Evolutionary conservation across 2,329 filamentous ascomycete genomes (phyloP).

Genomic region (Fusarium bulbicola): DNA sequence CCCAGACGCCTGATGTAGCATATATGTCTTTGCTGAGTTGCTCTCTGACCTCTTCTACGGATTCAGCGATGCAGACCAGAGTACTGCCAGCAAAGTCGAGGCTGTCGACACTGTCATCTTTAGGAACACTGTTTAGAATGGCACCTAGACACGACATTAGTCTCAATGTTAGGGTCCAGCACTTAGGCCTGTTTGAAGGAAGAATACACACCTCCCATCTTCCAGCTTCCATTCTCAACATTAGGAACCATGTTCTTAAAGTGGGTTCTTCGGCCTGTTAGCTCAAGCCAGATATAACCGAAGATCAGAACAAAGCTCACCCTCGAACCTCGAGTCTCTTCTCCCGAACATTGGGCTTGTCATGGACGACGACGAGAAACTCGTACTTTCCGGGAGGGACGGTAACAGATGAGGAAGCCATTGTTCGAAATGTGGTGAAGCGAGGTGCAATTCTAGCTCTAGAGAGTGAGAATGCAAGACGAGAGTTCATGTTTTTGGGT

Average conservation of each 20-base stretch:
- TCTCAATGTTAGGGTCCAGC: background rate
- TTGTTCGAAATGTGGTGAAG: slow-evolving; percentile 35
- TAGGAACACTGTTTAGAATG: slow-evolving; percentile 71
- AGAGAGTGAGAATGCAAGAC: slow-evolving; percentile 17
- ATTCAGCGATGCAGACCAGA: slow-evolving; percentile 72
- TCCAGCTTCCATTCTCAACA: slow-evolving; percentile 64
- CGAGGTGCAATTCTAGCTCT: slow-evolving; percentile 3
- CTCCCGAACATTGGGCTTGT: slow-evolving; percentile 66
- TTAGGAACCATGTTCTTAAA: slow-evolving; percentile 63
- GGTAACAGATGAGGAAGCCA: slow-evolving; percentile 41
- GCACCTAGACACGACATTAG: slow-evolving; percentile 60
- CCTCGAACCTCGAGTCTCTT: slow-evolving; percentile 70
- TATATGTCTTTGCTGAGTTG: slow-evolving; percentile 79
- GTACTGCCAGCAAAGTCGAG: slow-evolving; percentile 79
- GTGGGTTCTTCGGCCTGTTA: slow-evolving; percentile 53
- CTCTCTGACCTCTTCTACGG: slow-evolving; percentile 74
- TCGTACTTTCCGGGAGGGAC: slow-evolving; percentile 57
- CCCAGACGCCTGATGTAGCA: slow-evolving; percentile 78
- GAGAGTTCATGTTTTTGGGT: slow-evolving; percentile 22
- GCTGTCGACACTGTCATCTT: slow-evolving; percentile 64
- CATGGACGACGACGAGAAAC: slow-evolving; percentile 75
- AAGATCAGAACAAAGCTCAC: slow-evolving; percentile 49
- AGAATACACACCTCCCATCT: slow-evolving; percentile 67
- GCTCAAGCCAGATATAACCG: slow-evolving; percentile 2
- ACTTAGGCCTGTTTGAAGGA: background rate